These are phyloP conservation scores for Teratosphaeria epicoccoides DNA, from an alignment of 2,329 filamentous ascomycete genomes.

Conservation along the genomic window DNA sequence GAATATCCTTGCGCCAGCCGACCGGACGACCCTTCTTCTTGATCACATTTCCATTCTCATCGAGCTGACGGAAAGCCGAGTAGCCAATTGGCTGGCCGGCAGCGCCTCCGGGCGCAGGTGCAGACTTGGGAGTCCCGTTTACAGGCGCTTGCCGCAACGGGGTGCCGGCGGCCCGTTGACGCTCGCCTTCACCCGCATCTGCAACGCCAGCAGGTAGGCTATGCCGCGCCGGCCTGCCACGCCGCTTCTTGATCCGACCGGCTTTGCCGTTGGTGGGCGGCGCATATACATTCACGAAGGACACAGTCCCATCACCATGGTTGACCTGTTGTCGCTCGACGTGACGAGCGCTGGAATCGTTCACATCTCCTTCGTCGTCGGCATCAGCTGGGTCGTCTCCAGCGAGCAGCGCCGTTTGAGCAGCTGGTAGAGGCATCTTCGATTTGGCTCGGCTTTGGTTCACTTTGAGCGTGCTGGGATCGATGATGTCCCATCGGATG, in stretches of 20 bases:
- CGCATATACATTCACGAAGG: background rate
- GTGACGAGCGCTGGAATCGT: conserved; percentile 2
- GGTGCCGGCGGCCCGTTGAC: background rate
- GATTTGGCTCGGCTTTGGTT: conserved; percentile 7
- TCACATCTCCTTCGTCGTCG: conserved; percentile 8
- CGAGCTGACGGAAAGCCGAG: conserved; percentile 30
- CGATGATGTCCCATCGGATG: conserved; percentile 52
- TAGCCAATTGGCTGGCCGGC: conserved; percentile 27
- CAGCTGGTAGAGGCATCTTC: conserved; percentile 4
- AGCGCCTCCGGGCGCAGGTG: conserved; percentile 1
- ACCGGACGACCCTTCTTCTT: conserved; percentile 39
- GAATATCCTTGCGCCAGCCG: conserved; percentile 40
- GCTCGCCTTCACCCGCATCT: background rate
- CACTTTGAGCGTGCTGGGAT: conserved; percentile 36
- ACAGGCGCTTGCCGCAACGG: background rate
- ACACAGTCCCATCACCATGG: conserved; percentile 9
- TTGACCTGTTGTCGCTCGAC: background rate
- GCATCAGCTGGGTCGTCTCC: conserved; percentile 5
- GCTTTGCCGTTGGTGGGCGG: conserved; percentile 7
- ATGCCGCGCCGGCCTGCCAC: conserved; percentile 27
- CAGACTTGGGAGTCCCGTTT: background rate
- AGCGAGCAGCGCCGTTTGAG: background rate
- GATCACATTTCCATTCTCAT: conserved; percentile 23
- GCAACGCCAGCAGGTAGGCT: conserved; percentile 15
- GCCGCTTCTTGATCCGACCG: conserved; percentile 11